These are phyloP conservation scores for Yarrowia keelungensis DNA, from an alignment of 805 yeast genomes.

Conservation along the genomic window DNA sequence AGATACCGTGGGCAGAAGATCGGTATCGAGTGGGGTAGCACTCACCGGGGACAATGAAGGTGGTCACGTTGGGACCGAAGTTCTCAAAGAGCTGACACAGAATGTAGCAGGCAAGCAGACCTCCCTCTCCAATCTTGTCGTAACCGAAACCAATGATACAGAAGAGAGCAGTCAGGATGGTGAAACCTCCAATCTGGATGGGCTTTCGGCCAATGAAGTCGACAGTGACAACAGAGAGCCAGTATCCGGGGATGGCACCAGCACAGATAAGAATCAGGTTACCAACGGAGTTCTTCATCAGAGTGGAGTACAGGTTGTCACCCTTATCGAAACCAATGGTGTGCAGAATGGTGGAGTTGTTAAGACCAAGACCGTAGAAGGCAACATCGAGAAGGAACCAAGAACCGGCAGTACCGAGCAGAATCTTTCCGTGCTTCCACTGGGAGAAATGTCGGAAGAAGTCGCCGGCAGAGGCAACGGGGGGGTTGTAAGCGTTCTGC, in stretches of 20 bases:
- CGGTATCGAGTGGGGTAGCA: constrained; percentile 69
- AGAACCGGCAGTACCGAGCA: constrained; percentile 62
- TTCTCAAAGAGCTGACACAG: constrained; percentile 69
- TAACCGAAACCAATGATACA: constrained; percentile 66
- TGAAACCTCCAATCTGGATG: constrained; percentile 63
- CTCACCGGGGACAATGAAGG: constrained; percentile 70
- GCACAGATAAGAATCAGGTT: constrained; percentile 92
- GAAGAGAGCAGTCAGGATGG: constrained; percentile 61
- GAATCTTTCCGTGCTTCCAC: constrained; percentile 85
- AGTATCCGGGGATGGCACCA: constrained; percentile 76
- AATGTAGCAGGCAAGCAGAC: constrained; percentile 63
- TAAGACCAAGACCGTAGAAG: constrained; percentile 69
- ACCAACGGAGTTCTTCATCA: constrained; percentile 67
- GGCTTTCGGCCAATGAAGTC: constrained; percentile 66
- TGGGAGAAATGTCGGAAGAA: constrained; percentile 75
- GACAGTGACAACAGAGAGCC: constrained; percentile 61
- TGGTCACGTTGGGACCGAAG: constrained; percentile 71
- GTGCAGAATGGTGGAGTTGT: constrained; percentile 59
- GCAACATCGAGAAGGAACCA: constrained; percentile 73
- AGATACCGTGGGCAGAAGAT: constrained; percentile 70
- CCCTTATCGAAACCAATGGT: constrained; percentile 64
- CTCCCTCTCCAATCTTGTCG: constrained; percentile 45
- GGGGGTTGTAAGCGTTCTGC: constrained; percentile 54
- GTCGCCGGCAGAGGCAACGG: constrained; percentile 82
- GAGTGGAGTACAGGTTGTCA: constrained; percentile 65